Evolutionary conservation across 371 early-diverging fungal species (phyloP), one percentile per base, ranked within the genome.

Genomic region (Dichotomocladium elegans): DNA sequence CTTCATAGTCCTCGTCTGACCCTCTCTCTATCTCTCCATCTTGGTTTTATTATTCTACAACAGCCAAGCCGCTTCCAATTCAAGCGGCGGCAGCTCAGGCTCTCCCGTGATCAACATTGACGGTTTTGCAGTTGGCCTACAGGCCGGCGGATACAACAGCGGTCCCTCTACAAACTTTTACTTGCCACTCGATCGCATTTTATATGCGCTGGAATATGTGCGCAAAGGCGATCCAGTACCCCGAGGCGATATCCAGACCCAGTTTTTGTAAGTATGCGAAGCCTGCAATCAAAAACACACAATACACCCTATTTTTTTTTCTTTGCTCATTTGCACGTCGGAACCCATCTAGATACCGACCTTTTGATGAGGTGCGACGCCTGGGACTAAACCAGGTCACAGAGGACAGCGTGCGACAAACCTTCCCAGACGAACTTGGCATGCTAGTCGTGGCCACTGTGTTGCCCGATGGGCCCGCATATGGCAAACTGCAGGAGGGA

Each of bases 121-220:
- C 33, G 97, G 97, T 50, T 83, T 91, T 49, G 97, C 97, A 0
- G 96, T 95, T 12, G 95, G 87, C 6, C 68, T 95, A 41, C 92
- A 95, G 53, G 93, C 93, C 8, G 94, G 93, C 48, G 91, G 92
- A 24, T 76, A 81, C 21, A 74, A 74, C 6, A 83, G 82, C 42
- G 94, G n/a, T n/a, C n/a, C 93, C 7, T 92, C 92, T 4, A 91
- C 97, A 1, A 90, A 91, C 60, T 96, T 93, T 79, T 96, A 92
- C 64, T 84, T 96, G 49, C 97, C 97, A 11, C 63, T 93, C 44
- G 81, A 83, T 53, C 83, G 95, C 51, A 88, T 95, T 11, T 84
- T 81, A 48, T 77, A 90, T 24, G 94, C 95, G 10, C 64, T 97
- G 42, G 70, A 73, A 3, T 82, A 74, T 56, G 70, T 97, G 54